Evolutionary conservation across 352 stramenopile genomes (phyloP), one percentile per base, ranked within the genome.

Genomic region (Albugo laibachii): DNA sequence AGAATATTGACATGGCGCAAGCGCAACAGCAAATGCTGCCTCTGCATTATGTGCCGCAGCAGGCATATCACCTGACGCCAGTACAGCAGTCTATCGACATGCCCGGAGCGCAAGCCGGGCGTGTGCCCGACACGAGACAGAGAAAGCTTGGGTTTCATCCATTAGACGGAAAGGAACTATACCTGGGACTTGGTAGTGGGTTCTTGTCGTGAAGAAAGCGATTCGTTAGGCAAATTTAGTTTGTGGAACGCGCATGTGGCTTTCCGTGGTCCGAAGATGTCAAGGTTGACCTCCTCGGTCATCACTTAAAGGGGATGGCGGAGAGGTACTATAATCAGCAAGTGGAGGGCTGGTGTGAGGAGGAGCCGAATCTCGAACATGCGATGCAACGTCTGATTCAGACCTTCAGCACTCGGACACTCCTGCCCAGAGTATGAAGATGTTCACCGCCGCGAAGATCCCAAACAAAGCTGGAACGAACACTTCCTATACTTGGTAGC

Each of bases 401-500:
- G 5, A 53, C 47, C 1, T 58, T 58, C 13, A 15, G 11, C 12
- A 56, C 43, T 0, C 55, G 45, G 14, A 59, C 13, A 56, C 52
- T 0, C 38, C 47, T 13, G 36, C 42, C 35, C 45, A 58, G 14
- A 39, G 27, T 11, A 56, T 59, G 47, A 56, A 51, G 16, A 35
- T 56, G 6, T 62, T 59, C 36, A 62, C 56, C 0, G 40, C 35
- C 14, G 11, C 1, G 20, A 59, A 54, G 38, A 41, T 16, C 48
- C 0, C 38, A 0, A 62, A 54, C 16, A 21, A 5, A 49, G 38
- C 1, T 59, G 39, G 48, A 41, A 47, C 0, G 52, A 59, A 14
- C 56, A 59, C 38, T 56, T 46, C 19, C 16, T 59, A 5, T 59
- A 59, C 19, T 11, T 54, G 34, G 56, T 54, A 5, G 52, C 44